Conservation (phyloP, 805 yeast genomes). For the Pichia sporocuriosa region DNA sequence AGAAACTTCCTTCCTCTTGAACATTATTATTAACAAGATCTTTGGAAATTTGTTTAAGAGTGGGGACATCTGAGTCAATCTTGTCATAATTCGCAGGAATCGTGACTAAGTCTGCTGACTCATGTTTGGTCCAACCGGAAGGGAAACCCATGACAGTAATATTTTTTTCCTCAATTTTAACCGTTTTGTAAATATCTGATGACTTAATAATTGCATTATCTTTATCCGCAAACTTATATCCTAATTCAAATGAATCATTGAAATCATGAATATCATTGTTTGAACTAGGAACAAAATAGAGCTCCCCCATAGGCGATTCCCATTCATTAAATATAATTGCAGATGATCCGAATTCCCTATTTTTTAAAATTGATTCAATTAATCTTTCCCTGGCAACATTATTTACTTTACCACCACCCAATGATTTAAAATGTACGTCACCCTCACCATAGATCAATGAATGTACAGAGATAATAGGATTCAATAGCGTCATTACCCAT, state of each 20-base stretch:
- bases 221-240: slow-evolving; percentile 11
- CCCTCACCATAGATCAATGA: too few relatives aligned
- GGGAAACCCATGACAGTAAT: slow-evolving; percentile 27
- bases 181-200: slow-evolving; percentile 5
- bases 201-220: slow-evolving; percentile 8
- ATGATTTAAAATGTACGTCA: too few relatives aligned
- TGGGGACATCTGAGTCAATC: slow-evolving; percentile 22
- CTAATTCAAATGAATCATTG: slow-evolving; percentile 9
- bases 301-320: slow-evolving; percentile 22
- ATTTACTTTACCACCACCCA: too few relatives aligned
- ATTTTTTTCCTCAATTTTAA: slow-evolving; percentile 22
- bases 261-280: not conserved
- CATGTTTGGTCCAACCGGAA: slow-evolving; percentile 18
- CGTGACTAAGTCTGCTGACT: slow-evolving; percentile 10
- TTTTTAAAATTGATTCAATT: slow-evolving; percentile 17
- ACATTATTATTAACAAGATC: too few relatives aligned
- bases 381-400: too few relatives aligned
- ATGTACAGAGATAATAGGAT: too few relatives aligned
- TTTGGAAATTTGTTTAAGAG: not conserved
- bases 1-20: too few relatives aligned
- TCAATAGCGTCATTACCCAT: too few relatives aligned
- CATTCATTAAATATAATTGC: slow-evolving; percentile 21
- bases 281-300: slow-evolving; percentile 23
- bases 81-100: slow-evolving; percentile 26
- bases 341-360: slow-evolving; percentile 14